Conservation (phyloP, 2,329 filamentous ascomycete species). For the Cladophialophora chaetospira region DNA sequence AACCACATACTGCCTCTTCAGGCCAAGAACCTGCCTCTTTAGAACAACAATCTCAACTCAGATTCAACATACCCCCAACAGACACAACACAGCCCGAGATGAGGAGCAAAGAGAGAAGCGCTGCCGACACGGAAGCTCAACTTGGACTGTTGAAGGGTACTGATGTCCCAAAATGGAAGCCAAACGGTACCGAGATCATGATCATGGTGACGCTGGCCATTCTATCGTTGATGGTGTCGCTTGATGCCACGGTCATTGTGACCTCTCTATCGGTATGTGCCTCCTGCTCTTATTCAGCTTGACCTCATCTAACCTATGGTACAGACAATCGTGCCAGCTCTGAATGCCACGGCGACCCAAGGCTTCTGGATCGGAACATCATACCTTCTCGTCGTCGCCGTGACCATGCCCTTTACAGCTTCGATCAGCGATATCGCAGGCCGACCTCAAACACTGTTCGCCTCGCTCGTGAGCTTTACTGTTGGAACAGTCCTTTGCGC, state of each 20-base stretch:
- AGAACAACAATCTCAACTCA: background rate
- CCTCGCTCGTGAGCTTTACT: constrained; percentile 49
- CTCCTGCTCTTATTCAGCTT: background rate
- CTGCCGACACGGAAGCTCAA: background rate
- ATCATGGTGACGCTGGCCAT: constrained; percentile 40
- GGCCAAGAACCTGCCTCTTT: too few relatives aligned
- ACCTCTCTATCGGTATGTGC: constrained; percentile 22
- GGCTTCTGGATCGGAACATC: constrained; percentile 55
- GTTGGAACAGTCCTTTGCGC: constrained; percentile 50
- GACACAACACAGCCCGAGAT: background rate
- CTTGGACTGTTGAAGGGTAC: background rate
- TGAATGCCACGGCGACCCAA: constrained; percentile 42
- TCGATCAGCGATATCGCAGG: constrained; percentile 52
- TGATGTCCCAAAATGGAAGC: constrained; percentile 14
- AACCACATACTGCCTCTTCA: background rate
- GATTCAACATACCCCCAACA: background rate
- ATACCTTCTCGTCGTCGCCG: constrained; percentile 50
- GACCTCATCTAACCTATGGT: constrained; percentile 37
- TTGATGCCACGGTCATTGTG: constrained; percentile 52
- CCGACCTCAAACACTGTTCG: constrained; percentile 48
- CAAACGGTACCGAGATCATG: constrained; percentile 19
- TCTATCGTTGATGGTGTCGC: constrained; percentile 52
- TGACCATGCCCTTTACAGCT: constrained; percentile 48
- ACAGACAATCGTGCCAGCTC: constrained; percentile 41
- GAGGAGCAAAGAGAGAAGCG: background rate